phyloP scores from a whole-genome alignment of 352 stramenopile genomes.

The Globisporangium cystogenes region DNA sequence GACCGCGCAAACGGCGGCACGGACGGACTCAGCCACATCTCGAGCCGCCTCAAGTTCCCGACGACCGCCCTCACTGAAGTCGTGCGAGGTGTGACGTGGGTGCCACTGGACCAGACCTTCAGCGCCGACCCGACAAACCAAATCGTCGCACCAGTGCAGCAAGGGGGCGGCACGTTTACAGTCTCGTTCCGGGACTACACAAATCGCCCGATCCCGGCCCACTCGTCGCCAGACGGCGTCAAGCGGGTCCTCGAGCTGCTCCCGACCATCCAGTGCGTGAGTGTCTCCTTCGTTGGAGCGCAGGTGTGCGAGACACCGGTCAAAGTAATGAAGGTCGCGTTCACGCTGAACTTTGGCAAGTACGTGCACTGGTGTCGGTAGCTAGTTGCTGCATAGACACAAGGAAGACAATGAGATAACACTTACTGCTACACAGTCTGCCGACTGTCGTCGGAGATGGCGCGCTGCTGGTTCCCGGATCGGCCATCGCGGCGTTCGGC shows the following conservation, averaged over 20 bases:
- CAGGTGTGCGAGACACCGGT: slow-evolving; percentile 55
- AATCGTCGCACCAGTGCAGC: slow-evolving; percentile 30
- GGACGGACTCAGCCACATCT: slow-evolving; percentile 50
- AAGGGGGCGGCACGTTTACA: slow-evolving; percentile 49
- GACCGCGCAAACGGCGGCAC: slow-evolving; percentile 48
- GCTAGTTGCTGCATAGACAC: slow-evolving; percentile 15
- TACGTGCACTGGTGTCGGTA: slow-evolving; percentile 20
- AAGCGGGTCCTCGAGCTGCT: slow-evolving; percentile 37
- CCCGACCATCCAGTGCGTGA: slow-evolving; percentile 45
- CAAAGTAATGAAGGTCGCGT: slow-evolving; percentile 65
- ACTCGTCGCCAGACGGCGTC: slow-evolving; percentile 21
- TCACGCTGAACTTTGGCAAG: slow-evolving; percentile 80
- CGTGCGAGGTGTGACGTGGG: slow-evolving; percentile 37
- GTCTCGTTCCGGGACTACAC: slow-evolving; percentile 61
- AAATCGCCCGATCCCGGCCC: slow-evolving; percentile 51
- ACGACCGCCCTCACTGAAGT: slow-evolving; percentile 44
- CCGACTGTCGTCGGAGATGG: slow-evolving; percentile 48
- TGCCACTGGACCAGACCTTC: slow-evolving; percentile 50
- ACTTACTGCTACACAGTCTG: slow-evolving; percentile 21
- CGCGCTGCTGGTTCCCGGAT: slow-evolving; percentile 22
- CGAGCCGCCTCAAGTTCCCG: slow-evolving; percentile 55
- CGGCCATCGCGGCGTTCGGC: slow-evolving; percentile 21
- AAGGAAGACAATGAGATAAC: no score
- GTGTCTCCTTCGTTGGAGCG: slow-evolving; percentile 43
- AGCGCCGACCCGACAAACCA: slow-evolving; percentile 28